phyloP scores from a whole-genome alignment of 805 yeast species.

The Schizosaccharomyces octosporus region DNA sequence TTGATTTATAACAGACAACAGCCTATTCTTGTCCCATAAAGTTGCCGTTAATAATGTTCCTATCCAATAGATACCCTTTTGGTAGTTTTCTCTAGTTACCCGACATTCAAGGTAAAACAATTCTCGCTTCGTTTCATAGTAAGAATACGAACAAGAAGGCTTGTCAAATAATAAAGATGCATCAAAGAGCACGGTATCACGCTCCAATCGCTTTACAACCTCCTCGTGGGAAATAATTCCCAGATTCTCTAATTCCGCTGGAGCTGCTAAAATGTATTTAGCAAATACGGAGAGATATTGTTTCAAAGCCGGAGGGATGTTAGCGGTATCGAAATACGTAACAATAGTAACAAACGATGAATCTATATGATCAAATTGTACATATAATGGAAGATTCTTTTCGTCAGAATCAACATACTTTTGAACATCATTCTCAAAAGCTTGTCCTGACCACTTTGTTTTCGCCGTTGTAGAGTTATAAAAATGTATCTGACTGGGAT shows the following conservation, averaged over 20 bases:
- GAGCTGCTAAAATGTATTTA: slow-evolving; percentile 45
- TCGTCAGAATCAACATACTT: slow-evolving; percentile 6
- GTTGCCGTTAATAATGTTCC: slow-evolving; percentile 36
- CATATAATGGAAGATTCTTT: slow-evolving; percentile 32
- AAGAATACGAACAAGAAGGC: not conserved
- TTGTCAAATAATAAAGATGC: slow-evolving; percentile 34
- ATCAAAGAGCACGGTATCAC: slow-evolving; percentile 36
- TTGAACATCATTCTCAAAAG: slow-evolving; percentile 9
- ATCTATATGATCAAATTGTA: slow-evolving; percentile 56
- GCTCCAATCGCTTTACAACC: slow-evolving; percentile 47
- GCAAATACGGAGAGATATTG: slow-evolving; percentile 40
- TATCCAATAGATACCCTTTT: slow-evolving; percentile 54
- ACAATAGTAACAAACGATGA: slow-evolving; percentile 58
- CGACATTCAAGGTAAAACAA: slow-evolving; percentile 35
- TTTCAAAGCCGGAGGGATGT: slow-evolving; percentile 26
- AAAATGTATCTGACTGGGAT: slow-evolving; percentile 49
- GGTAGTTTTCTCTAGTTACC: slow-evolving; percentile 37
- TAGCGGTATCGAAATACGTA: slow-evolving; percentile 31
- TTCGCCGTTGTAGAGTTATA: slow-evolving; percentile 42
- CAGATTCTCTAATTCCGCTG: slow-evolving; percentile 42
- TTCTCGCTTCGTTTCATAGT: slow-evolving; percentile 29
- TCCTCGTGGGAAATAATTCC: slow-evolving; percentile 37
- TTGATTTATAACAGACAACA: slow-evolving; percentile 14
- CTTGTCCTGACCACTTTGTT: slow-evolving; percentile 22
- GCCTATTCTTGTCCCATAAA: slow-evolving; percentile 47